Evolutionary conservation across 106 monocot genomes (phyloP), one percentile per base, ranked within the genome.

Genomic region (Acanthochlamys bracteata): DNA sequence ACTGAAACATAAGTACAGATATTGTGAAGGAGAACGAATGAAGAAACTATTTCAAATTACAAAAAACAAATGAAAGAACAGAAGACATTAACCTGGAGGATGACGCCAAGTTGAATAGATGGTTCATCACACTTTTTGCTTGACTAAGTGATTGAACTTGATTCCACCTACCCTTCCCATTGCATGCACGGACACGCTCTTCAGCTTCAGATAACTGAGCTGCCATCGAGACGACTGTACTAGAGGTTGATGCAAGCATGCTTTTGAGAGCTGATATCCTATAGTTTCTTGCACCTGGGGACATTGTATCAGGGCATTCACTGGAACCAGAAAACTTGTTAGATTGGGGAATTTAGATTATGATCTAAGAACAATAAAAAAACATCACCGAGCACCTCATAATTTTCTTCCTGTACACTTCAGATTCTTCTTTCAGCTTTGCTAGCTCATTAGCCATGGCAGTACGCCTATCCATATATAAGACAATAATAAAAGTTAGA

Each of bases 191-290:
- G 26, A 86, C 85, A 39, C 86, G 91, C 47, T 99, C 98, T 57
- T 83, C 98, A 40, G 98, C 91, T 75, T 99, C 92, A 10, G 98
- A 92, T 51, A 99, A 53, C 26, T 99, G 92, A 46, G 98, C 92
- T 4, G 88, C 92, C 92, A 99, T 99, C 0, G 80, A 77, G 22
- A 99, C 92, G 42, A 99, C 56, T 16, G 80, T 79, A 13, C 66
- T 79, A 41, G 98, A 99, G 39, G 88, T 88, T 23, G 85, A 76
- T 8, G 83, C 71, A 27, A 89, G 67, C 98, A 92, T 99, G 62
- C 85, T 99, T 75, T 99, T 92, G 24, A 99, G 81, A 3, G 91
- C 92, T 60, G 72, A 76, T 62, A 99, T 92, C 69, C 98, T 85
- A 10, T 84, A 92, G 55, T 81, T 92, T 73, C 88, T 78, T 8